Evolutionary conservation across 257 asterid genomes (phyloP).

Genomic region (Scutellaria barbata): DNA sequence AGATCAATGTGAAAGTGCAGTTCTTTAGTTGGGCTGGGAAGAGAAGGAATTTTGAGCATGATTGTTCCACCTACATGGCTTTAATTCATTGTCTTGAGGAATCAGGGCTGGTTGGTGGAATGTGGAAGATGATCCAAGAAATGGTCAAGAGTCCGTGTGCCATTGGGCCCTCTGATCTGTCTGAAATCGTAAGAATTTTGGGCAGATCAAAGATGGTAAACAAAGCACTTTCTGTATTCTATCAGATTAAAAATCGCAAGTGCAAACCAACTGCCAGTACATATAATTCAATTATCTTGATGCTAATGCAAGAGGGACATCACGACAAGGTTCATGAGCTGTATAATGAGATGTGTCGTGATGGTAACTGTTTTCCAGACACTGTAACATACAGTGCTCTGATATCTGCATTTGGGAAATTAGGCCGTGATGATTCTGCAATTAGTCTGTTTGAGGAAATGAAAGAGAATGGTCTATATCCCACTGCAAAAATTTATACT

Average conservation of each 20-base stretch:
- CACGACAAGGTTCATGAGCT: slow-evolving; percentile 85
- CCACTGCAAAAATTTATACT: slow-evolving; percentile 83
- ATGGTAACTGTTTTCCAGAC: slow-evolving; percentile 78
- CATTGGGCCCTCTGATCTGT: slow-evolving; percentile 64
- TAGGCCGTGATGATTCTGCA: slow-evolving; percentile 69
- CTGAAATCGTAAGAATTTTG: slow-evolving; percentile 61
- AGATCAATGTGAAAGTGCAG: slow-evolving; percentile 72
- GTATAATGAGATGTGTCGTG: slow-evolving; percentile 82
- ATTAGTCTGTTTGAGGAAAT: slow-evolving; percentile 83
- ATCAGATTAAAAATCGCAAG: slow-evolving; percentile 74
- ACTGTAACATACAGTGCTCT: slow-evolving; percentile 80
- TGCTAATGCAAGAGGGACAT: slow-evolving; percentile 89
- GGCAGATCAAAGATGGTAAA: slow-evolving; percentile 83
- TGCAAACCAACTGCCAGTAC: slow-evolving; percentile 81
- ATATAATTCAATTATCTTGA: slow-evolving; percentile 78
- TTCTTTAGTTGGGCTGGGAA: slow-evolving; percentile 92
- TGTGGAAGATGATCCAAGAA: slow-evolving; percentile 84
- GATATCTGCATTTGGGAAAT: slow-evolving; percentile 66
- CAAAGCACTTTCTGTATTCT: slow-evolving; percentile 71
- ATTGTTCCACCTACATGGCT: slow-evolving; percentile 71
- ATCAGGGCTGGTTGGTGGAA: slow-evolving; percentile 64
- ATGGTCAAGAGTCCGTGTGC: slow-evolving; percentile 67
- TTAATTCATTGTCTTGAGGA: slow-evolving; percentile 72
- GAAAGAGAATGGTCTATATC: slow-evolving; percentile 75
- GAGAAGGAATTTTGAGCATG: slow-evolving; percentile 82